Base-by-base conservation (phyloP, 176 grass and related monocot species). In the Chloris gayana region DNA sequence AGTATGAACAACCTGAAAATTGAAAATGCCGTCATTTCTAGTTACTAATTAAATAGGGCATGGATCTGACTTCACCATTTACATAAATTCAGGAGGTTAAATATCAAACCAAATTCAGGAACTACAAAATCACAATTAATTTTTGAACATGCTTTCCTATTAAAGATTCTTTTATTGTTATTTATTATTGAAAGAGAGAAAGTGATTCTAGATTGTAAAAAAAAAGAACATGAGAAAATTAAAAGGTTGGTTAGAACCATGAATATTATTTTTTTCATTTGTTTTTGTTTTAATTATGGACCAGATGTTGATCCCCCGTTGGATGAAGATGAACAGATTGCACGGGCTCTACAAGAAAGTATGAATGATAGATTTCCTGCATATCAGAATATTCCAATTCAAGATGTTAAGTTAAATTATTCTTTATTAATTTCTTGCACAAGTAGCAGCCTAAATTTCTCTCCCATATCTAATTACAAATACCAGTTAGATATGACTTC, bases 291-390 rank as follows among this genome's bases (percentile, higher is more conserved):
- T 47, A 57, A 76, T 60, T 76, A 60, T 82, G 72, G 60, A 39
- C 56, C 82, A 87, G 81, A 87, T 63, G 62, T 49, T 4, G 27
- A 32, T 63, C 31, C 75, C 79, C 81, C 64, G 54, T 74, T 85
- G 38, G 88, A 89, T 70, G 91, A 97, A 85, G 94, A 97, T 86
- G 94, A 94, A 81, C 83, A 89, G 64, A 61, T 97, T 87, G 88
- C 91, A 84, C 79, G 78, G 25, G 94, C 91, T 80, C 73, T 97
- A 54, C 91, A 97, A 81, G 91, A 94, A 89, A 97, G 91, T 91
- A 51, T 90, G 87, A 90, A 92, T 65, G 37, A 75, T 76, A 87
- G 84, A 72, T 75, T 75, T 87, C 53, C 80, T 87, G 45, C 77
- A 84, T 27, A 61, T 59, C 58, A 61, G 25, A 15, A 90, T 77